Conservation (phyloP, 148 eudicot species). For the Amaranthus cruentus region DNA sequence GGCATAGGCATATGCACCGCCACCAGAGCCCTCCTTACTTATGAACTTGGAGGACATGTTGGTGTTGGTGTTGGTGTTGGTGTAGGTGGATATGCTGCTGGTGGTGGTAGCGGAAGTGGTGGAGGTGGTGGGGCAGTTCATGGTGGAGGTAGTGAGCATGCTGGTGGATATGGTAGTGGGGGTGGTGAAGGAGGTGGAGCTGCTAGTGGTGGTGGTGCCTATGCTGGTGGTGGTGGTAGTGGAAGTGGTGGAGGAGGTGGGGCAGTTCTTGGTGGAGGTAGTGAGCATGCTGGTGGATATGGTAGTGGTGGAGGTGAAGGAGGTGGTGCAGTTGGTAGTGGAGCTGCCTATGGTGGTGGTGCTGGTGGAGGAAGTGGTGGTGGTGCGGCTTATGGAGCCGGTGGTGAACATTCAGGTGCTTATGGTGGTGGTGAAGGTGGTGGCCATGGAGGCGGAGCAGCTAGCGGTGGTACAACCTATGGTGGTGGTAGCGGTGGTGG, state of each 20-base stretch:
- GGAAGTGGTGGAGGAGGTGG: constrained; percentile 31
- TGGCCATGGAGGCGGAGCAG: constrained; percentile 28
- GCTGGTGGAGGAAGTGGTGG: constrained; percentile 34
- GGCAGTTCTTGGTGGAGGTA: constrained; percentile 16
- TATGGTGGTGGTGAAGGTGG: constrained; percentile 21
- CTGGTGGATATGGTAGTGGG: constrained; percentile 23
- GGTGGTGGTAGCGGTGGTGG: constrained; percentile 33
- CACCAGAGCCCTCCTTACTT: constrained; percentile 42
- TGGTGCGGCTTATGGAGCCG: constrained; percentile 19
- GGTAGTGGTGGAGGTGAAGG: constrained; percentile 31
- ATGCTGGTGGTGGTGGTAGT: constrained; percentile 4
- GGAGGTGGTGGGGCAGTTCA: constrained; percentile 18
- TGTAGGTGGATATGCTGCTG: constrained; percentile 14
- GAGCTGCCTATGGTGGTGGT: constrained; percentile 23
- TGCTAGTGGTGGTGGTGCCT: constrained; percentile 19
- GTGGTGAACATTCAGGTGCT: constrained; percentile 26
- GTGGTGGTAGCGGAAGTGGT: constrained; percentile 18
- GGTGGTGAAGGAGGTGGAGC: constrained; percentile 31
- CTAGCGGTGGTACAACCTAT: constrained; percentile 20
- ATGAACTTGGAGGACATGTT: constrained; percentile 29
- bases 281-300: constrained; percentile 21
- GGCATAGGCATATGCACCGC: constrained; percentile 43
- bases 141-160: constrained; percentile 23
- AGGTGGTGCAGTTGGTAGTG: constrained; percentile 23
- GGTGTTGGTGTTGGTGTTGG: constrained; percentile 19